Conservation (phyloP, 106 monocot species). For the Amphibolis antarctica region DNA sequence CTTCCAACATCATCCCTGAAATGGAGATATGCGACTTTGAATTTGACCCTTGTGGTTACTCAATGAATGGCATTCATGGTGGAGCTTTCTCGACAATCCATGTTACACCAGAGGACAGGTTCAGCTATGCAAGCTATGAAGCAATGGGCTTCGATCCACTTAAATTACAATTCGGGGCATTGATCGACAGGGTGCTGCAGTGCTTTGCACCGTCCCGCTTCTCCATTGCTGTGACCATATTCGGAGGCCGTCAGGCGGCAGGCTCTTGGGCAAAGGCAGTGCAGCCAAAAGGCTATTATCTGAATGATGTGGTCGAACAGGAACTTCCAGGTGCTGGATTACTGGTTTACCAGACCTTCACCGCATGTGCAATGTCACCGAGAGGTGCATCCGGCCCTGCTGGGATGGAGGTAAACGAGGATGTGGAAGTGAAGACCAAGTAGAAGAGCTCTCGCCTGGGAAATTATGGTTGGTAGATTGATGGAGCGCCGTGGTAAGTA, state of each 20-base stretch:
- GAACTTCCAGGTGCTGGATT: slow-evolving; percentile 24
- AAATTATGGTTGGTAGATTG: not conserved
- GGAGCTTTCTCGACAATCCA: slow-evolving; percentile 56
- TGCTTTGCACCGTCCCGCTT: slow-evolving; percentile 30
- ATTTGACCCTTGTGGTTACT: slow-evolving; percentile 86
- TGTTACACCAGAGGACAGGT: slow-evolving; percentile 72
- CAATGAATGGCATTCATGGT: slow-evolving; percentile 61
- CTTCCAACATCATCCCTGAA: slow-evolving; percentile 63
- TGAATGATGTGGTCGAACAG: slow-evolving; percentile 14
- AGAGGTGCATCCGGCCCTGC: slow-evolving; percentile 32
- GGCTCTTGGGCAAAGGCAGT: slow-evolving; percentile 15
- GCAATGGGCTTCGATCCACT: slow-evolving; percentile 57
- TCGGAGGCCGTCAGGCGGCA: slow-evolving; percentile 15
- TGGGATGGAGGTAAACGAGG: slow-evolving; percentile 20
- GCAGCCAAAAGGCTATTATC: slow-evolving; percentile 13
- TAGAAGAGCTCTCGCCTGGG: not conserved
- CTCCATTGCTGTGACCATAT: slow-evolving; percentile 33
- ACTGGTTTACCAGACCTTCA: slow-evolving; percentile 33
- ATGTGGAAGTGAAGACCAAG: slow-evolving; percentile 5
- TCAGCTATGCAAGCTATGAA: slow-evolving; percentile 83
- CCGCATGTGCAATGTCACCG: slow-evolving; percentile 14
- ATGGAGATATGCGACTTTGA: slow-evolving; percentile 96
- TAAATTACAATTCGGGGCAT: slow-evolving; percentile 7
- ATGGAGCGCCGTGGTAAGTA: no score
- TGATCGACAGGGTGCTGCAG: slow-evolving; percentile 40